Conservation (phyloP, 306 rosid species). For the Fagus crenata region DNA sequence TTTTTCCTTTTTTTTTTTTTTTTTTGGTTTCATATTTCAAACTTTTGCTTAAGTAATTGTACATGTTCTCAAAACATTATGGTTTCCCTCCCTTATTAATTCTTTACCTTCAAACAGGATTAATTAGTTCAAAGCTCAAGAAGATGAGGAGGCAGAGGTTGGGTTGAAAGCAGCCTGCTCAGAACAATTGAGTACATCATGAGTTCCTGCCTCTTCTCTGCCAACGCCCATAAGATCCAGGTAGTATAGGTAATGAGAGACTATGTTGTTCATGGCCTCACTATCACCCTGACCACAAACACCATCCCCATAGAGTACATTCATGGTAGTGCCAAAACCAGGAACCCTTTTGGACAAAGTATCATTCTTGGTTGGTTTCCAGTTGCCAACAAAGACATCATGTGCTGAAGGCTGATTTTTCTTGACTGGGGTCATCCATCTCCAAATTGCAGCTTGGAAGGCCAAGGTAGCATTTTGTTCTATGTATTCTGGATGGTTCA, state of each 20-base stretch:
- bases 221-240: conserved; percentile 77
- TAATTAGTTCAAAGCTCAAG: conserved; percentile 31
- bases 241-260: conserved; percentile 78
- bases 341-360: conserved; percentile 67
- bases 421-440: conserved; percentile 79
- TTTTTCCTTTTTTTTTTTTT: neutral
- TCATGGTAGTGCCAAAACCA: conserved; percentile 94
- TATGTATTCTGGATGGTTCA: conserved; percentile 82
- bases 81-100: conserved; percentile 25
- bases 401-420: conserved; percentile 85
- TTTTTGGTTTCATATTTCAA: neutral
- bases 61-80: neutral
- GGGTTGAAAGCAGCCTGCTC: conserved; percentile 70
- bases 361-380: conserved; percentile 97
- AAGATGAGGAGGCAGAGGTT: conserved; percentile 48
- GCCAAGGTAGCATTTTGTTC: conserved; percentile 95
- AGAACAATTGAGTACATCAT: conserved; percentile 66
- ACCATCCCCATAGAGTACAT: conserved; percentile 78
- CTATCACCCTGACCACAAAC: conserved; percentile 78
- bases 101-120: neutral
- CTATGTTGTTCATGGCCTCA: conserved; percentile 71
- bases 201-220: conserved; percentile 69
- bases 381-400: conserved; percentile 70
- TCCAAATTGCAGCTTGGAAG: conserved; percentile 86
- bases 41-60: conserved; percentile 1